Evolutionary conservation across 352 stramenopile species (phyloP).

Genomic region (Globisporangium solare): DNA sequence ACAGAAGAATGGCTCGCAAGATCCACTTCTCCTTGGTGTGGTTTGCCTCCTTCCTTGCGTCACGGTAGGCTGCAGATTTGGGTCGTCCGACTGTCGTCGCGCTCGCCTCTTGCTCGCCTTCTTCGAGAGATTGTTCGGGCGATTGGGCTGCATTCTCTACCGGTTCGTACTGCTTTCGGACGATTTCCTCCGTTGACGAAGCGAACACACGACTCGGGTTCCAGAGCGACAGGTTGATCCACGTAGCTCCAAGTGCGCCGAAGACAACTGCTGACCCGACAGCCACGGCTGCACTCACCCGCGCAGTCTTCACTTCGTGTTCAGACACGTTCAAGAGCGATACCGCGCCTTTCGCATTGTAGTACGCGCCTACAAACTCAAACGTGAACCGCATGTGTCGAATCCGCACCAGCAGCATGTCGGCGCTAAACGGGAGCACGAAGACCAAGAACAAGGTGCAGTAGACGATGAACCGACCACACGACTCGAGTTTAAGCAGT

Average conservation of each 20-base stretch:
- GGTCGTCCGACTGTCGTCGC: neutral
- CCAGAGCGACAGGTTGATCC: constrained; percentile 28
- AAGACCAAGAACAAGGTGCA: constrained; percentile 23
- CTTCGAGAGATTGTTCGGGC: neutral
- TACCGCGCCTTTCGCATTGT: constrained; percentile 28
- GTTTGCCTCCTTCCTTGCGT: neutral
- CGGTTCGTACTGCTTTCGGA: neutral
- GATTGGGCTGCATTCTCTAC: neutral
- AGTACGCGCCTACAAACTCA: constrained; percentile 33
- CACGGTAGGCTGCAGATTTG: neutral
- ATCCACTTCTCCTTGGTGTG: constrained; percentile 7
- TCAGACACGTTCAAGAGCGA: constrained; percentile 24
- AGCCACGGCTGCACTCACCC: constrained; percentile 12
- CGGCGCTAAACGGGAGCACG: constrained; percentile 23
- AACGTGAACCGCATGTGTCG: constrained; percentile 40
- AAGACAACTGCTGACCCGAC: constrained; percentile 18
- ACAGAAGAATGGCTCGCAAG: constrained; percentile 3
- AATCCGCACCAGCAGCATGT: constrained; percentile 33
- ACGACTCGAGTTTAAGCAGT: constrained; percentile 1
- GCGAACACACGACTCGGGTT: constrained; percentile 15
- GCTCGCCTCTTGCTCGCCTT: neutral
- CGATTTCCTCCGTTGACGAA: neutral
- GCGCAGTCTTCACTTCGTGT: constrained; percentile 19
- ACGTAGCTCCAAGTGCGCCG: constrained; percentile 13
- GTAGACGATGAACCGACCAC: constrained; percentile 23